Evolutionary conservation across 371 early-diverging fungal species (phyloP), one percentile per base, ranked within the genome.

Genomic region (Mortierella sp.): DNA sequence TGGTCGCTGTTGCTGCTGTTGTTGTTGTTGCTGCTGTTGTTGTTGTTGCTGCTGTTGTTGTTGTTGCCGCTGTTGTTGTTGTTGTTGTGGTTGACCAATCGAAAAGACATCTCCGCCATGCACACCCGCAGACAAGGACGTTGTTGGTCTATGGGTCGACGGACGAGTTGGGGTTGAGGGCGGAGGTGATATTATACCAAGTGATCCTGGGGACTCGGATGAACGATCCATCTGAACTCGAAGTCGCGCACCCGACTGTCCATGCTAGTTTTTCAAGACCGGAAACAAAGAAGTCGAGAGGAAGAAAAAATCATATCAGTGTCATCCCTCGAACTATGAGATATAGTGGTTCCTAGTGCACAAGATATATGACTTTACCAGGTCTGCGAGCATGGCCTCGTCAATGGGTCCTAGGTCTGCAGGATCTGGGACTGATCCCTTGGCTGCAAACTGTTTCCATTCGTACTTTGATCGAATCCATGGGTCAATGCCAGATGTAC

Each of bases 381-480:
- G 75, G n/a, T 78, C 70, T 71, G 80, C 80, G 10, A 72, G 77
- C 63, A 89, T 81, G 14, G 88, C 88, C 10, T 87, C 90, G 44
- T 83, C 91, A 63, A 86, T 77, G 26, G 86, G 86, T 38, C 90
- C 91, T 38, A 95, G 79, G 2, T 93, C 92, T 31, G 91, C 92
- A 16, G 95, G 96, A 82, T 96, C 95, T 52, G 96, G 95, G 65
- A 96, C 84, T 28, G 94, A 90, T 0, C 95, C 95, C 68, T 91
- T 91, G 90, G 86, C 90, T 5, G 94, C 94, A 90, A 93, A 96
- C 82, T 92, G 92, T 83, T 95, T 96, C 79, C 93, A 90, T 58
- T 96, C 96, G 82, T 97, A 97, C 84, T 97, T 97, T 54, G 92
- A 90, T 72, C 96, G 91, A 73, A 97, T 97, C 93, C 94, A 97